A percentile compares a stretch with the other conserved stretches of the same genome.
Evolutionary conservation across 192 early-diverging fungal genomes (phyloP).

Genomic region (Coemansia pectinata): DNA sequence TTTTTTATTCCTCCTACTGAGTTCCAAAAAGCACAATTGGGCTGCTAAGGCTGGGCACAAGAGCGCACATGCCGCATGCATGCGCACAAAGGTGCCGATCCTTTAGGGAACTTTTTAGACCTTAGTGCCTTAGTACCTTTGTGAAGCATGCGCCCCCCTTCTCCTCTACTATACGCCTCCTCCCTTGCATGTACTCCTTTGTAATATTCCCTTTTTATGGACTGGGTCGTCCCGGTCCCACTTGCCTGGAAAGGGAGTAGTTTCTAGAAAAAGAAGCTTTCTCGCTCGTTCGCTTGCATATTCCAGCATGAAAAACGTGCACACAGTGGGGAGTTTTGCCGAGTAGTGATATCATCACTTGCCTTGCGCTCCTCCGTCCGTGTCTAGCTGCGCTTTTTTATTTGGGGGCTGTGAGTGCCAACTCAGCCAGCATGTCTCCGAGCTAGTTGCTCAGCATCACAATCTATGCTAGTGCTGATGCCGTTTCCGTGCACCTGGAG

Average conservation of each 20-base stretch:
- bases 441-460: neutral
- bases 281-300: neutral
- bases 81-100: constrained; percentile 2
- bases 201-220: neutral
- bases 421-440: neutral
- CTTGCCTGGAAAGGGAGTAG: neutral
- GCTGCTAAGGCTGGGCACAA: neutral
- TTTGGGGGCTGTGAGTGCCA: neutral
- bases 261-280: neutral
- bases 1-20: neutral
- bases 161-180: neutral
- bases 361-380: neutral
- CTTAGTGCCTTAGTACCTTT: neutral
- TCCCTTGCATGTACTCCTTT: constrained; percentile 1
- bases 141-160: neutral
- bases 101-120: neutral
- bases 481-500: neutral
- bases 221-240: neutral
- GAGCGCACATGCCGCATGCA: neutral
- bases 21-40: neutral
- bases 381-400: neutral
- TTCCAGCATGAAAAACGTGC: neutral
- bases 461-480: neutral
- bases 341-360: neutral
- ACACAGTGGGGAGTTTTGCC: neutral